Evolutionary conservation across 441 rosid species (phyloP).

Genomic region (Gossypium schwendimanii): DNA sequence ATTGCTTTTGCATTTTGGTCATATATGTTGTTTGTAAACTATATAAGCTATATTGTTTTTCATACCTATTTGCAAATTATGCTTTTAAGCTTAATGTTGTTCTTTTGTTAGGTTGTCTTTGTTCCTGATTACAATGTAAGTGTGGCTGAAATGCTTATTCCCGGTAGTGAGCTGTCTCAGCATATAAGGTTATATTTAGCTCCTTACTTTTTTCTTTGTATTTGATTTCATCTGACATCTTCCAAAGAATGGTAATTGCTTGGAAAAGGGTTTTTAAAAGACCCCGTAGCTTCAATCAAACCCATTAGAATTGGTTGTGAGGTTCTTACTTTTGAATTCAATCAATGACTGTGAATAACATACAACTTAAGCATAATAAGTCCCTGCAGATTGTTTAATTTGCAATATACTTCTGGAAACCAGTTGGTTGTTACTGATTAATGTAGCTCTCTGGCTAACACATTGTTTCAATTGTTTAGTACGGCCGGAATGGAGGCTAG

Average conservation of each 20-base stretch:
- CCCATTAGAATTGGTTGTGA: background rate
- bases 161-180: slow-evolving; percentile 93
- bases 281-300: background rate
- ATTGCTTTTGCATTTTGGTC: background rate
- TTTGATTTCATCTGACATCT: background rate
- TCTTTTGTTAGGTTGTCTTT: slow-evolving; percentile 58
- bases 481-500: slow-evolving; percentile 99
- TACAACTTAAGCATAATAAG: background rate
- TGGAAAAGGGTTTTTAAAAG: background rate
- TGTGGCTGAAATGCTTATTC: slow-evolving; percentile 88
- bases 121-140: slow-evolving; percentile 94
- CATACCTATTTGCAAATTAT: background rate
- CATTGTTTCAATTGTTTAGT: slow-evolving; percentile 27
- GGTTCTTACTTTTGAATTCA: background rate
- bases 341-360: background rate
- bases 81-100: background rate
- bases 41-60: background rate
- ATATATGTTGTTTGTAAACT: background rate
- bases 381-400: background rate
- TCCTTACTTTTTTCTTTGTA: background rate
- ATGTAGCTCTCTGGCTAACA: background rate
- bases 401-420: background rate
- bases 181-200: slow-evolving; percentile 67
- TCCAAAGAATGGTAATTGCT: background rate
- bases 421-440: background rate